Base-by-base conservation (phyloP, 306 rosid species). In the Chamaecrista fasciculata region DNA sequence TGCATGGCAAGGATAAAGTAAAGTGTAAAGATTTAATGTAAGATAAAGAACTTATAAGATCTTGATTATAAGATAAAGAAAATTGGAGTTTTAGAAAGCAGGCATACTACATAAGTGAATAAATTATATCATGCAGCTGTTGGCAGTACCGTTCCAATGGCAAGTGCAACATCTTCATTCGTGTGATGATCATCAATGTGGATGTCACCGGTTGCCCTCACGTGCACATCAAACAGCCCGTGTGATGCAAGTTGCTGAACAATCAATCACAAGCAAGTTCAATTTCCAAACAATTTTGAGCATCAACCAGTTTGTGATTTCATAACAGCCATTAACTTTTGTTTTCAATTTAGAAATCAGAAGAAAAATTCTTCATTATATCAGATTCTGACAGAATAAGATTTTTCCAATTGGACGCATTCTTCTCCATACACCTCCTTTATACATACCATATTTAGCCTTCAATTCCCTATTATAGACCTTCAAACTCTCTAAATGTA, bases 141-240 rank as follows among this genome's bases (percentile, higher is more conserved):
- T 70, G 58, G 36, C 36, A 33, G 36, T 29, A 59, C 65, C 46
- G 46, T 59, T 59, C 65, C 65, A 9, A 59, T 34, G 18, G 65
- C 65, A 59, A 59, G 65, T 33, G 65, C 46, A 21, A 59, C 65
- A 34, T 34, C 65, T 59, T 59, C 65, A 34, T 59, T 34, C 0
- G 46, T 59, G 6, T 34, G 65, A 59, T 59, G 65, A 59, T 59
- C 65, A 59, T 59, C 65, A 34, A 59, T 59, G 28, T 59, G 46
- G 46, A 19, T 59, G 23, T 59, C 65, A 59, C 46, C 65, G 34
- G 65, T 33, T 34, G 65, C 44, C 28, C 46, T 34, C 46, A 59
- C 44, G 21, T 59, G 65, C 65, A 59, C 46, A 59, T 59, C 65
- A 6, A 59, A 59, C 65, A 59, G 46, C 65, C 65, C 65, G 18